These are phyloP conservation scores for Macrocybe gigantea DNA, from an alignment of 768 basidiomycete species.

Conservation along the genomic window DNA sequence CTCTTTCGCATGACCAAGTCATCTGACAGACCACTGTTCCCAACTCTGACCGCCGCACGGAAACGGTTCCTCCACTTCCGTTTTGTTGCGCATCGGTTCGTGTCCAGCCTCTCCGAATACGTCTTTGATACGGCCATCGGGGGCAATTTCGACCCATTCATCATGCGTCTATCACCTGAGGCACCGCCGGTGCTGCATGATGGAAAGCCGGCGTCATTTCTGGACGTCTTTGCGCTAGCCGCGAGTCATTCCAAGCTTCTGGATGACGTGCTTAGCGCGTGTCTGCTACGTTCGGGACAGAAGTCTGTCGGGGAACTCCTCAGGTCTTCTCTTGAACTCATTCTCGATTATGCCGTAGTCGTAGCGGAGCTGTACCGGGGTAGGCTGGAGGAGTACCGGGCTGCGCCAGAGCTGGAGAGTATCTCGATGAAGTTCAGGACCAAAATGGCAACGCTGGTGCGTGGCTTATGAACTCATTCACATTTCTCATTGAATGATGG, in stretches of 20 bases:
- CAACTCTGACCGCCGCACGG: slow-evolving; percentile 46
- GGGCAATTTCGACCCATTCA: slow-evolving; percentile 69
- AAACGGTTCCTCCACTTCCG: slow-evolving; percentile 62
- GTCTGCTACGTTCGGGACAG: slow-evolving; percentile 66
- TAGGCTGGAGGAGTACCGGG: slow-evolving; percentile 57
- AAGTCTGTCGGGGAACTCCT: slow-evolving; percentile 59
- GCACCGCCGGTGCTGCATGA: slow-evolving; percentile 12
- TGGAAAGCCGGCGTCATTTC: slow-evolving; percentile 25
- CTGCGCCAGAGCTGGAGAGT: slow-evolving; percentile 48
- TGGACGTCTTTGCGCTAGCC: slow-evolving; percentile 72
- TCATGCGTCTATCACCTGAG: slow-evolving; percentile 27
- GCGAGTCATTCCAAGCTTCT: slow-evolving; percentile 61
- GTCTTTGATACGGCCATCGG: slow-evolving; percentile 79
- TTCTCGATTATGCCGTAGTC: slow-evolving; percentile 63
- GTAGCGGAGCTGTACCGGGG: slow-evolving; percentile 54
- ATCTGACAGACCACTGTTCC: slow-evolving; percentile 43
- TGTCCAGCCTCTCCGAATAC: slow-evolving; percentile 62
- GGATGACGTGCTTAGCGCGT: slow-evolving; percentile 73
- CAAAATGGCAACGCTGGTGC: slow-evolving; percentile 54
- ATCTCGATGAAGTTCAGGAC: slow-evolving; percentile 46
- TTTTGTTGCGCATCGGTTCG: slow-evolving; percentile 68
- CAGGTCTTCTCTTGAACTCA: slow-evolving; percentile 52
- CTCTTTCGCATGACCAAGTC: slow-evolving; percentile 59
- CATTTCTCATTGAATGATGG: slow-evolving; percentile 4
- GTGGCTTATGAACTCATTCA: slow-evolving; percentile 15